Conservation (phyloP, 257 asterid genomes). For the Solanum lycopersicoides region DNA sequence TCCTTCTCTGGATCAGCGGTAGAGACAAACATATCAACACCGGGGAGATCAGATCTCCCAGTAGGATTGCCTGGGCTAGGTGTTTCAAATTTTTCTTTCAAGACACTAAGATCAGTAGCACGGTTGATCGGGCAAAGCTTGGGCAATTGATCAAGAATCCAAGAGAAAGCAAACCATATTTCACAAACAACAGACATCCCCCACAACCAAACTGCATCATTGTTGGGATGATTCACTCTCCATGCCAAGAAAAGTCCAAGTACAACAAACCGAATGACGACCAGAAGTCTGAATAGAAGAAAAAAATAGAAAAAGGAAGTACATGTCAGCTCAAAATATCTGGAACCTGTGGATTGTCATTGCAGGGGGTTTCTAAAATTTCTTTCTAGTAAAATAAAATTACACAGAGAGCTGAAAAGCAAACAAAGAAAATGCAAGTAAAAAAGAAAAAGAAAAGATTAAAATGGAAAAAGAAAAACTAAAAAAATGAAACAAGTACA, state of each 20-base stretch:
- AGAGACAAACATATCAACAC: constrained; percentile 58
- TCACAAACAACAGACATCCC: constrained; percentile 74
- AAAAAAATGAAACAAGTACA: no score
- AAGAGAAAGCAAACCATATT: constrained; percentile 66
- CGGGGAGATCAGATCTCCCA: constrained; percentile 69
- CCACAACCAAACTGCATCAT: constrained; percentile 71
- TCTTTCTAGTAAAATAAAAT: no score
- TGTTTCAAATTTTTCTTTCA: constrained; percentile 57
- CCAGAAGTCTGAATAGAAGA: constrained; percentile 37
- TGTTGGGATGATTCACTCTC: constrained; percentile 57
- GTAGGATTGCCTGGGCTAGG: constrained; percentile 48
- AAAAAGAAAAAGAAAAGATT: no score
- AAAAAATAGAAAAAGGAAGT: neutral
- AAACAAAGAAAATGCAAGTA: no score
- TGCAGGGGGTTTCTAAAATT: no score
- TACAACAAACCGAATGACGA: constrained; percentile 40
- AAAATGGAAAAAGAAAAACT: no score
- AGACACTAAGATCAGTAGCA: constrained; percentile 61
- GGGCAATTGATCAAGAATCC: constrained; percentile 72
- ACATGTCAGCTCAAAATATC: constrained; percentile 4
- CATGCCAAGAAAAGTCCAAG: constrained; percentile 61
- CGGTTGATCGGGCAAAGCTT: constrained; percentile 65
- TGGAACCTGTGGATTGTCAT: neutral
- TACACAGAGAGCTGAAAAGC: no score
- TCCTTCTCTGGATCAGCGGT: constrained; percentile 81